Conservation (phyloP, 2,329 filamentous ascomycete species). For the Pseudogymnoascus sp. region DNA sequence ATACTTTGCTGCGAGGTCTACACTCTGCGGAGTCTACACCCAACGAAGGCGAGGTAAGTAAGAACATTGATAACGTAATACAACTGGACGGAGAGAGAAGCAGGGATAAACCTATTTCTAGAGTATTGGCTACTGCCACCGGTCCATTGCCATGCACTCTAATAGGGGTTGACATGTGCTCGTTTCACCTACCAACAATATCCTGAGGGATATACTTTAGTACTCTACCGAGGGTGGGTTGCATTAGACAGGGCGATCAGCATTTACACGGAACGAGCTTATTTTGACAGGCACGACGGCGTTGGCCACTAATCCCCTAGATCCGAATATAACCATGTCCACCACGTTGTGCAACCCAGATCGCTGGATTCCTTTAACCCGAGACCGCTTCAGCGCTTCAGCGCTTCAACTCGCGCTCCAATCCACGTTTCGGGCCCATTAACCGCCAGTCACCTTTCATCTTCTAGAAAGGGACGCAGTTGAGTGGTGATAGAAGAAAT, state of each 20-base stretch:
- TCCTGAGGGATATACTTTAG: background rate
- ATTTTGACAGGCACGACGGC: background rate
- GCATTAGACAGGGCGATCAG: background rate
- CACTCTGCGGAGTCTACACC: background rate
- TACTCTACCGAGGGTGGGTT: background rate
- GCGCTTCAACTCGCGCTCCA: background rate
- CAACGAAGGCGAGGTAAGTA: background rate
- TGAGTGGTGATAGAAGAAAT: background rate
- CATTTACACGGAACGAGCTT: background rate
- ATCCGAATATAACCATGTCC: background rate
- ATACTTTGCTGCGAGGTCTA: background rate
- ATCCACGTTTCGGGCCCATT: background rate
- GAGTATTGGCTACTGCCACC: background rate
- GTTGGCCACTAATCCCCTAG: background rate
- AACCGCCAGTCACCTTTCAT: background rate
- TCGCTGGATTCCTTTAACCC: background rate
- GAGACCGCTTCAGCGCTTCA: background rate
- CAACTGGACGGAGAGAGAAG: no score
- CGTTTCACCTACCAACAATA: background rate
- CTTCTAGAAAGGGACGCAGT: background rate
- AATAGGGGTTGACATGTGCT: background rate
- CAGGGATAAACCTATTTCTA: background rate
- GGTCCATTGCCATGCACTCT: background rate
- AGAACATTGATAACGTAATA: background rate
- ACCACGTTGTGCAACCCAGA: background rate